Evolutionary conservation across 768 basidiomycete species (phyloP), one percentile per base, ranked within the genome.

Genomic region (Termitomyces sp.): DNA sequence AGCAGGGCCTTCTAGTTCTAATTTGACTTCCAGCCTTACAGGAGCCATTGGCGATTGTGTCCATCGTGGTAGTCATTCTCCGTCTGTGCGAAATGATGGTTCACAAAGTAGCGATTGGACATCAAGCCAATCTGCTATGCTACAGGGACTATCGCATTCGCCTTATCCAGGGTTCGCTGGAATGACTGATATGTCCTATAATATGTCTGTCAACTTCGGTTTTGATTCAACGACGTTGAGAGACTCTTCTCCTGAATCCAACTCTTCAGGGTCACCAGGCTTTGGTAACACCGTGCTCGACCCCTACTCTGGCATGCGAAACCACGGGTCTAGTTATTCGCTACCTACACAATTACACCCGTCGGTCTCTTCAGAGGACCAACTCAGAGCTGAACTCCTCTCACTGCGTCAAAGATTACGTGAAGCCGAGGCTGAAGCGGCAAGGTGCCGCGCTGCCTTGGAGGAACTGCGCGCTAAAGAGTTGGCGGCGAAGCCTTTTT

Each of bases 371-470:
- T 63, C 54, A 51, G 68, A 57, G 67, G 71, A 48, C 49, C 62
- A 54, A 59, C 64, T 60, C 54, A 79, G 83, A 30, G 78, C 78
- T 6, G 86, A 89, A 64, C 68, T 87, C 46, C 74, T 71, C 22
- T 73, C 70, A 30, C 79, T 91, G 28, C 81, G 81, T 41, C 80
- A 77, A 61, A 78, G 75, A 58, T 73, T 90, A 50, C 79, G 74
- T 20, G 85, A 90, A 59, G 78, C 89, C 38, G 87, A 91, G 71
- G 76, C 78, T 55, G 76, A 81, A 59, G 80, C 83, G 64, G 74
- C 80, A 45, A 77, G 78, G 26, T 76, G 76, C 33, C 77, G 77
- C 35, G 67, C 74, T 35, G 59, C 67, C 26, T 52, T 76, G 71
- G 47, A 71, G 60, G 55, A 65, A 36, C 47, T 64, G 62, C 58